A percentile compares a stretch with the other conserved stretches of the same genome.
Evolutionary conservation across 1,284 basidiomycete species (phyloP).

Genomic region (Chondrostereum purpureum): DNA sequence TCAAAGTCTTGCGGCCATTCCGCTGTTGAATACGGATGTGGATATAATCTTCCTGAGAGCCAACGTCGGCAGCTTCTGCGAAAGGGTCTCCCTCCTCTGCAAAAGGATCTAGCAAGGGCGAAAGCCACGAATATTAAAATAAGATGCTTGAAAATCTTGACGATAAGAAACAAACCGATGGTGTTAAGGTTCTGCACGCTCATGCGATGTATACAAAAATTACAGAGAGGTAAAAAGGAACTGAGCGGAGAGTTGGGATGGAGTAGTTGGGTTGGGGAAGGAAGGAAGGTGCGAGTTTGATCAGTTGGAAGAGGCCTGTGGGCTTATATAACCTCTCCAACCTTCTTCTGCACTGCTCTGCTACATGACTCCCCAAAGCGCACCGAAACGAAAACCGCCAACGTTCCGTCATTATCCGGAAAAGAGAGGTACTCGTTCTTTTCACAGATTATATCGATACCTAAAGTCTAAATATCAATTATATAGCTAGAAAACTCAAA

Average conservation of each 20-base stretch:
- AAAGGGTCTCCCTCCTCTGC: constrained; percentile 85
- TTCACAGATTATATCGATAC: constrained; percentile 4
- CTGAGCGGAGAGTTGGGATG: constrained; percentile 39
- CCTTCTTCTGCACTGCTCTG: too few species aligned
- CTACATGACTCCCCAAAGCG: too few species aligned
- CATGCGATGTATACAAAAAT: constrained; percentile 64
- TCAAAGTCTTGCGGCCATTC: constrained; percentile 98
- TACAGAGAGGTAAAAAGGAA: constrained; percentile 26
- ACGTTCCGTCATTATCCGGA: constrained; percentile 58
- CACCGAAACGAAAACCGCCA: neutral
- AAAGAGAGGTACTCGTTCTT: constrained; percentile 44
- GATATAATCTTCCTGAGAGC: constrained; percentile 83
- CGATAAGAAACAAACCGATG: constrained; percentile 52
- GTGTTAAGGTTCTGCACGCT: constrained; percentile 85
- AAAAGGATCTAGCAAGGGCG: constrained; percentile 81
- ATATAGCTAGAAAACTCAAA: constrained; percentile 64
- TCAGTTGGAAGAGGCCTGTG: constrained; percentile 19
- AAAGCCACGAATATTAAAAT: too few species aligned
- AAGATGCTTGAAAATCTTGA: too few species aligned
- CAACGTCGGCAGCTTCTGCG: constrained; percentile 67
- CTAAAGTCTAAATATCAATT: constrained; percentile 7
- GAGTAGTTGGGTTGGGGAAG: constrained; percentile 10
- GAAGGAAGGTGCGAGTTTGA: constrained; percentile 22
- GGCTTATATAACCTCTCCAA: neutral
- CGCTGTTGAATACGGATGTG: constrained; percentile 98